Base-by-base conservation (phyloP, 352 stramenopile species). In the Lagenidium sp. region DNA sequence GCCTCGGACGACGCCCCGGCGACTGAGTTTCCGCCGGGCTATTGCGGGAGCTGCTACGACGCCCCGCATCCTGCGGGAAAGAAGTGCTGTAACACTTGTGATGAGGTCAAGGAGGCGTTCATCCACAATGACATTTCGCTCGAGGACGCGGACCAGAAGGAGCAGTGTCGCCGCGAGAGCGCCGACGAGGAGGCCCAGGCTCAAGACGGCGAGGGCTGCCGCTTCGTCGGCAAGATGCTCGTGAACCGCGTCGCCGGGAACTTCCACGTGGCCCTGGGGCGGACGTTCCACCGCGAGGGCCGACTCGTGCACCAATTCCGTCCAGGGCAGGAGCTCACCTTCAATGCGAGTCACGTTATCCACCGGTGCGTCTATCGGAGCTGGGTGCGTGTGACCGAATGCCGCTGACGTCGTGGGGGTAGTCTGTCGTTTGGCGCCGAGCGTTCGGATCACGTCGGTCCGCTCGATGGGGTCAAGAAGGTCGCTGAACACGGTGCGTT, bases 11-110 rank as follows among this genome's bases (percentile, higher is more conserved):
- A 57, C 2, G 61, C 64, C 26, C 36, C 49, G 19, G 63, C 67
- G 39, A 77, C 62, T 1, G 58, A 73, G 6, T 19, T 95, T 1
- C 75, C 86, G 1, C 45, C 63, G 1, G 77, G 86, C 34, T 98
- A 98, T 61, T 99, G 96, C 55, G 93, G 92, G 7, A 93, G 83
- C 48, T 99, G 96, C 65, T 98, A 96, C 60, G 87, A 90, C 32
- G 91, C 85, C 13, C 59, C 46, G 34, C 79, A 92, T 49, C 76
- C 76, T 21, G 53, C 65, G 2, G 71, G 68, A 21, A 83, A 82
- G 21, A 68, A 60, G 26, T 92, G 80, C 59, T 92, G 80, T 37
- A 92, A 92, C 57, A 76, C 77, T 42, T 92, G 80, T 53, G 75
- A 89, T 16, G 70, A 89, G 18, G 50, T 92, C 29, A 92, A 92